phyloP scores from a whole-genome alignment of 768 basidiomycete genomes.

The Coprinellus micaceus region DNA sequence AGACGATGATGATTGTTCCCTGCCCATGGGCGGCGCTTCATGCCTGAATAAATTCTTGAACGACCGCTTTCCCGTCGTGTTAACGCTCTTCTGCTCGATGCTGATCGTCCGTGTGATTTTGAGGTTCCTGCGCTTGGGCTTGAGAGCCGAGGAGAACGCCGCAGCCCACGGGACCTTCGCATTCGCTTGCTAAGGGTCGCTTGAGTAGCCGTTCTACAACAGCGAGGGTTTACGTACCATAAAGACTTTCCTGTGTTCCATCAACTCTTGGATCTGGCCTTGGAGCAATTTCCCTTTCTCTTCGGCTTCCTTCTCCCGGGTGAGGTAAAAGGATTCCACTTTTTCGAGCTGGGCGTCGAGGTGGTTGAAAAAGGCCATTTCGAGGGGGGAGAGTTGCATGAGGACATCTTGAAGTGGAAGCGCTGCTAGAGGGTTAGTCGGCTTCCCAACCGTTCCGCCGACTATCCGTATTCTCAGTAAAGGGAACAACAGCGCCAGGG shows the following conservation, averaged over 20 bases:
- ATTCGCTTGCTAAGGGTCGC: conserved; percentile 18
- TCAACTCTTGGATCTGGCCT: conserved; percentile 71
- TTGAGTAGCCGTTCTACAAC: no score
- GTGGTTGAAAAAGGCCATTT: conserved; percentile 70
- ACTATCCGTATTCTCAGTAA: neutral
- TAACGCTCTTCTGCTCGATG: neutral
- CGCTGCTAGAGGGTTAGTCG: conserved; percentile 20
- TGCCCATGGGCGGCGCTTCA: no score
- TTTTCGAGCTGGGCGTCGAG: conserved; percentile 81
- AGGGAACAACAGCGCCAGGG: neutral
- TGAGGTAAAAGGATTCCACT: conserved; percentile 78
- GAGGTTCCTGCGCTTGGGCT: conserved; percentile 7
- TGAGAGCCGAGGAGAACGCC: conserved; percentile 14
- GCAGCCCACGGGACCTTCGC: conserved; percentile 16
- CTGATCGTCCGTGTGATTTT: conserved; percentile 7
- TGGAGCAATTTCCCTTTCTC: conserved; percentile 45
- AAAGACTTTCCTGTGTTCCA: conserved; percentile 59
- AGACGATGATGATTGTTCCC: neutral
- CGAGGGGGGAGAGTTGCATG: conserved; percentile 52
- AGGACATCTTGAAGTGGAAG: conserved; percentile 47
- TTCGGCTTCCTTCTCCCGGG: conserved; percentile 62
- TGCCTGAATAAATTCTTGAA: no score
- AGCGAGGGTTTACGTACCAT: no score
- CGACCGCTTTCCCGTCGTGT: neutral
- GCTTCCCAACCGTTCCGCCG: conserved; percentile 1